phyloP scores from a whole-genome alignment of 2,329 filamentous ascomycete species.

The Celoporthe dispersa region DNA sequence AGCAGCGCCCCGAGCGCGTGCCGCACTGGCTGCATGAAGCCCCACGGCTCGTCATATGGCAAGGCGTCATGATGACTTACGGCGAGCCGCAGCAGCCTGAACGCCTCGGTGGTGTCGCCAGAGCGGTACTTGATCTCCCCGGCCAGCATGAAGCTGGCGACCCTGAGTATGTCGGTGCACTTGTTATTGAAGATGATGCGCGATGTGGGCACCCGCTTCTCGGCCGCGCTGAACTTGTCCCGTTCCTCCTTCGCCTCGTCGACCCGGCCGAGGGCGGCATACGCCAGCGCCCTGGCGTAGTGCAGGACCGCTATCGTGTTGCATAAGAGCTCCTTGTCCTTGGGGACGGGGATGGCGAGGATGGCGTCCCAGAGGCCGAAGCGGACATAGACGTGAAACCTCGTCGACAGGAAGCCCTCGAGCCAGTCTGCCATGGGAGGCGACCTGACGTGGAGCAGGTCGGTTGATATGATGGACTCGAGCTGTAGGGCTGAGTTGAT shows the following conservation, averaged over 20 bases:
- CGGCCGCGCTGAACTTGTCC: slow-evolving; percentile 54
- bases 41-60: slow-evolving; percentile 76
- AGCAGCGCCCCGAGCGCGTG: slow-evolving; percentile 73
- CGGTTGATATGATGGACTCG: slow-evolving; percentile 65
- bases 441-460: slow-evolving; percentile 64
- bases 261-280: slow-evolving; percentile 61
- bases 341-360: slow-evolving; percentile 58
- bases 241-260: slow-evolving; percentile 58
- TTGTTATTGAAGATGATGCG: slow-evolving; percentile 73
- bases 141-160: slow-evolving; percentile 70
- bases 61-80: slow-evolving; percentile 65
- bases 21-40: slow-evolving; percentile 76
- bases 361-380: slow-evolving; percentile 76
- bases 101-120: slow-evolving; percentile 62
- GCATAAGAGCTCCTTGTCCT: slow-evolving; percentile 66
- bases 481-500: slow-evolving; percentile 63
- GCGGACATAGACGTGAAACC: slow-evolving; percentile 71
- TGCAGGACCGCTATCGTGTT: slow-evolving; percentile 70
- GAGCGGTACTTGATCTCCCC: slow-evolving; percentile 75
- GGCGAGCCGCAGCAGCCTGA: slow-evolving; percentile 59
- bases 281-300: slow-evolving; percentile 71
- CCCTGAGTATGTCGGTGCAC: slow-evolving; percentile 63
- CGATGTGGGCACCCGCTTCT: slow-evolving; percentile 56
- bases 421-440: slow-evolving; percentile 82
- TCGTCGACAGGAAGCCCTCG: slow-evolving; percentile 70